Conservation (phyloP, 2,329 filamentous ascomycete genomes). For the Colletotrichum phormii region DNA sequence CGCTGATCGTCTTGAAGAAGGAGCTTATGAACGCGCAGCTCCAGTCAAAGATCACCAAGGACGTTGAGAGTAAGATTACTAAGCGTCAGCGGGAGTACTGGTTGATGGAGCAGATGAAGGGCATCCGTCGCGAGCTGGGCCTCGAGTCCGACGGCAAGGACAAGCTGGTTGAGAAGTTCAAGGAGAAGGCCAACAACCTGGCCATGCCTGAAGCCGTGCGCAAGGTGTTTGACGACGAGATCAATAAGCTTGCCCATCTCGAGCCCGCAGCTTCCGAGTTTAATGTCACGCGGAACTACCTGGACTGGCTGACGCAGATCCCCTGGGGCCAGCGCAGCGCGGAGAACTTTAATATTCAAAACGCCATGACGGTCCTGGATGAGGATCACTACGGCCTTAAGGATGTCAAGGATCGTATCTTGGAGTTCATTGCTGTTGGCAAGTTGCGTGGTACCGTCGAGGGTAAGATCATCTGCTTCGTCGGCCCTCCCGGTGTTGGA, state of each 20-base stretch:
- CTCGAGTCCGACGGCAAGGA: conserved; percentile 99
- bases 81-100: conserved; percentile 98
- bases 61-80: conserved; percentile 96
- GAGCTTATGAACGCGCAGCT: conserved; percentile 98
- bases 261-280: conserved; percentile 98
- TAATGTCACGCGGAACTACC: conserved; percentile 97
- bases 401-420: conserved; percentile 97
- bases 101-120: conserved; percentile 99
- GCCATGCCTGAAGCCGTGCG: conserved; percentile 97
- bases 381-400: conserved; percentile 98
- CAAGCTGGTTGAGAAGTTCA: conserved; percentile 97
- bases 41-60: conserved; percentile 96
- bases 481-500: conserved; percentile 95
- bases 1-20: conserved; percentile 93
- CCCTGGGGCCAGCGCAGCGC: conserved; percentile 96
- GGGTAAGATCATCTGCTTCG: conserved; percentile 97
- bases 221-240: conserved; percentile 97
- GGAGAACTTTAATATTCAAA: conserved; percentile 95
- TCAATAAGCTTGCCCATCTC: conserved; percentile 95
- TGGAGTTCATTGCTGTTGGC: conserved; percentile 98
- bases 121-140: conserved; percentile 92
- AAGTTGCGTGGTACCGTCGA: conserved; percentile 97
- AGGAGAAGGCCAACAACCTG: conserved; percentile 91
- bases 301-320: conserved; percentile 98
- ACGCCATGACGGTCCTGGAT: conserved; percentile 90